Conservation (phyloP, 2,329 filamentous ascomycete species). For the Dryadomyces sulphureus region DNA sequence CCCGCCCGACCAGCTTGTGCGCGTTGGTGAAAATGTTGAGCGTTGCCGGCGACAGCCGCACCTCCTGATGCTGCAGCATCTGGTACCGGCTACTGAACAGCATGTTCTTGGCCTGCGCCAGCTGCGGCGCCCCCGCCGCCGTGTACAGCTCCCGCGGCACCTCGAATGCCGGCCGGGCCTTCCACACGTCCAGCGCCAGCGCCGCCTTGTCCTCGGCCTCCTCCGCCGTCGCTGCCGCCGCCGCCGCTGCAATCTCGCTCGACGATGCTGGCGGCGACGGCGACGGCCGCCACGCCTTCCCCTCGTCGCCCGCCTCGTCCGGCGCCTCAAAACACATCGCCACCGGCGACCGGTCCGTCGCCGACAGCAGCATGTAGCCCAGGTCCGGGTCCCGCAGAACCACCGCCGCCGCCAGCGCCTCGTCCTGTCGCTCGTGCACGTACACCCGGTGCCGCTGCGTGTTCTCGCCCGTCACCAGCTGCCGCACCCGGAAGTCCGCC, state of each 20-base stretch:
- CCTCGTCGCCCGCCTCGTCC: conserved; percentile 22
- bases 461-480: conserved; percentile 43
- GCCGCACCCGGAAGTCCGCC: conserved; percentile 45
- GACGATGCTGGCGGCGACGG: conserved; percentile 17
- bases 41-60: conserved; percentile 55
- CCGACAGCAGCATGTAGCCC: conserved; percentile 47
- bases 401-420: conserved; percentile 36
- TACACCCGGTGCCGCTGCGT: conserved; percentile 41
- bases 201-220: conserved; percentile 24
- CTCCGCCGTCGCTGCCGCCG: conserved; percentile 15
- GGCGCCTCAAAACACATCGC: conserved; percentile 45
- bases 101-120: conserved; percentile 30
- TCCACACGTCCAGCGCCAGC: conserved; percentile 35
- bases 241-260: conserved; percentile 10
- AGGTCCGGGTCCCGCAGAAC: conserved; percentile 46
- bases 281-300: conserved; percentile 20
- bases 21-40: conserved; percentile 58
- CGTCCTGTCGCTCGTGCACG: conserved; percentile 29
- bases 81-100: conserved; percentile 45
- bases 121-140: conserved; percentile 14
- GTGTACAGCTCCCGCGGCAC: conserved; percentile 10
- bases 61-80: conserved; percentile 46
- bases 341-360: conserved; percentile 42
- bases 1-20: conserved; percentile 54
- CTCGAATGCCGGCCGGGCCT: conserved; percentile 21